Evolutionary conservation across 2,329 filamentous ascomycete genomes (phyloP), one percentile per base, ranked within the genome.

Genomic region (Aspergillus sp.): DNA sequence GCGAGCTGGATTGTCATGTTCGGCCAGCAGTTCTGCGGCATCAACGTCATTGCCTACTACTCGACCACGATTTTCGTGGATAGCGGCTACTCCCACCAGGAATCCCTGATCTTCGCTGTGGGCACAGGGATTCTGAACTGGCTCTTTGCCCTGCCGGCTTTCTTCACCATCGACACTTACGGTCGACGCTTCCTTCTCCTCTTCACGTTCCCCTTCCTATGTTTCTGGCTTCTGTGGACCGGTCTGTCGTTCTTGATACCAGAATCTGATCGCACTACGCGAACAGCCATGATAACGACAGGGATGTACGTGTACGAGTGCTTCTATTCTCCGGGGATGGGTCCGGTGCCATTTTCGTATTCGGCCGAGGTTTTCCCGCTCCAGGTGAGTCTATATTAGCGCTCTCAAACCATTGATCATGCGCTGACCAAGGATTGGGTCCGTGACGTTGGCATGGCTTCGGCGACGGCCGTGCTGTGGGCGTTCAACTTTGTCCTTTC

Each of bases 131-230:
- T 78, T 30, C 69, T 80, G 47, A 80, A 81, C 49, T 80, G 72
- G 60, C 50, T 80, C 22, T 79, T 79, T 40, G 75, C 76, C 10
- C 60, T 78, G 8, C 74, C 74, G 0, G 75, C 75, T 3, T 58
- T 80, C 29, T 78, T 74, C 50, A 80, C 75, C 4, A 82, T 82
- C 40, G 78, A 83, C 47, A 79, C 71, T 0, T 81, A 78, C 36
- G 79, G 78, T 4, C 71, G 79, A 3, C 67, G 78, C 14, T 76
- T 76, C 41, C 61, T 82, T 5, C 65, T 82, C 1, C 61, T 81
- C 4, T 65, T 66, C 2, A 82, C 77, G 0, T 80, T 82, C 47
- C 78, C 78, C 0, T 55, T 80, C 12, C 81, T 82, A 78, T 61
- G 61, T 3, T 44, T 68, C 30, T 63, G 62, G 26, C 55, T 72